Evolutionary conservation across 768 basidiomycete species (phyloP), one percentile per base, ranked within the genome.

Genomic region (Xerocomellus dryophilus): DNA sequence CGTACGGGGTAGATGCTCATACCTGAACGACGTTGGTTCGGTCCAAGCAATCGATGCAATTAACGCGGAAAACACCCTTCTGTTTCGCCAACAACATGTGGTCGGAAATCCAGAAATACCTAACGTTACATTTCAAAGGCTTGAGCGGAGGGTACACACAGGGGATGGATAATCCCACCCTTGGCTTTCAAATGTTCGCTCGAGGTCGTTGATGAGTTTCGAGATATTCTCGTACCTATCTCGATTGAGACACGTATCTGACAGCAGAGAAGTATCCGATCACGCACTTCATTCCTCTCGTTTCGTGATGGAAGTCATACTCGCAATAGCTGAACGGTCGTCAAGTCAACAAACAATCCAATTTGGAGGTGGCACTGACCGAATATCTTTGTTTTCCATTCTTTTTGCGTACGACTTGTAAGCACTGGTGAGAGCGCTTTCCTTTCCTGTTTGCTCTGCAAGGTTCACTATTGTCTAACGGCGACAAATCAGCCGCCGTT

Each of bases 11-110:
- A 43, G 12, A 43, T 14, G 18, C 12, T 43, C 76, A 46, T 61
- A 86, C 92, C 79, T 93, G 87, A 9, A 97, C 91, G 21, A 97
- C 95, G 66, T 96, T 97, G 14, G 96, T 98, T 47, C 96, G 77
- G 66, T 98, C 96, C 39, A 98, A 74, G 63, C 94, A 96, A 66
- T 98, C 96, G 42, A 98, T 95, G 67, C 96, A 98, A 64, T 96
- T 98, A 21, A 93, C 82, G 4, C 95, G 82, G 71, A 90, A 97
- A 3, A 88, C 83, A 1, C 92, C 93, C 53, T 83, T 85, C 68
- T 98, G 95, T 63, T 83, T 80, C 7, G 90, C 86, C 68, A 95
- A 77, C 12, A 86, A 75, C 14, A 74, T 74, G 29, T 82, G 74
- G 51, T 87, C 80, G 2, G 88, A 87, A 18, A 88, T 80, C 91